Evolutionary conservation across 2,329 filamentous ascomycete genomes (phyloP).

Genomic region (Paraphaeosphaeria sporulosa): DNA sequence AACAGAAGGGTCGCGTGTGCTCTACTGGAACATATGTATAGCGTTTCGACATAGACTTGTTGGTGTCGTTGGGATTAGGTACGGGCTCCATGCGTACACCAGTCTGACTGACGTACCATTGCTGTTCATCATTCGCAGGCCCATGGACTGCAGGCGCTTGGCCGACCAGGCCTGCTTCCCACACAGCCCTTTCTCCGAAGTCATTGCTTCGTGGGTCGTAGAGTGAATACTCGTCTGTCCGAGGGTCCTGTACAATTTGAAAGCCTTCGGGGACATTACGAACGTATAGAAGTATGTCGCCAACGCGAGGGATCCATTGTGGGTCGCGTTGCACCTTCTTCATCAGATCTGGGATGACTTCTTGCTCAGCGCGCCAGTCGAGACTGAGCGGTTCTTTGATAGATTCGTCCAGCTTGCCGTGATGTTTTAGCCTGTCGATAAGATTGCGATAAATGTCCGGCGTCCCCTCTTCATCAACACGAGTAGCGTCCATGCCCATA

Average conservation of each 20-base stretch:
- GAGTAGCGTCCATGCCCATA: slow-evolving; percentile 31
- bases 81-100: slow-evolving; percentile 67
- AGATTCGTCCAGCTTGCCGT: slow-evolving; percentile 51
- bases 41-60: slow-evolving; percentile 62
- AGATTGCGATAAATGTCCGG: slow-evolving; percentile 62
- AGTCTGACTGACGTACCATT: slow-evolving; percentile 57
- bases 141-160: slow-evolving; percentile 53
- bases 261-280: slow-evolving; percentile 41
- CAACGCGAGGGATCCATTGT: slow-evolving; percentile 61
- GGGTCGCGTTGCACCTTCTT: slow-evolving; percentile 53
- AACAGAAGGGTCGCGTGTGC: slow-evolving; percentile 62
- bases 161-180: slow-evolving; percentile 66
- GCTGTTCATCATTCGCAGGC: slow-evolving; percentile 48
- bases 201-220: slow-evolving; percentile 26
- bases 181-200: slow-evolving; percentile 54
- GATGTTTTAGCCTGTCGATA: slow-evolving; percentile 57
- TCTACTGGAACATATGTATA: slow-evolving; percentile 64
- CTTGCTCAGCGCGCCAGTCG: slow-evolving; percentile 64
- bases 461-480: slow-evolving; percentile 60
- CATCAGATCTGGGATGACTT: slow-evolving; percentile 53
- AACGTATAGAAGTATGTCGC: slow-evolving; percentile 65
- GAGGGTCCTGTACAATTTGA: slow-evolving; percentile 38
- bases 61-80: slow-evolving; percentile 57
- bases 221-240: slow-evolving; percentile 30
- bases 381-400: slow-evolving; percentile 61